These are phyloP conservation scores for Ascochyta fabae DNA, from an alignment of 2,329 filamentous ascomycete species.

Conservation along the genomic window DNA sequence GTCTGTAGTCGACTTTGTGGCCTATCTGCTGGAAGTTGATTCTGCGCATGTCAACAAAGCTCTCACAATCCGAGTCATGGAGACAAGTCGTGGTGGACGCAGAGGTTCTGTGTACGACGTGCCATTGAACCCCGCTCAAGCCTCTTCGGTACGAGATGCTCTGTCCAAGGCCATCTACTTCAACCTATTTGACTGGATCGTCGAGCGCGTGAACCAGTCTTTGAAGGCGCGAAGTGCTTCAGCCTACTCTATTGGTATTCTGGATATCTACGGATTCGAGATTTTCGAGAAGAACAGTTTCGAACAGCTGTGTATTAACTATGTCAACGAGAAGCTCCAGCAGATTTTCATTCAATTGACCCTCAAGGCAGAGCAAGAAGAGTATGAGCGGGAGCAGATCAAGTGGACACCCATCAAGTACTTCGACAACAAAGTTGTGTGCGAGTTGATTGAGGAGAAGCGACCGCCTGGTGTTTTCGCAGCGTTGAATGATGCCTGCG, in stretches of 20 bases:
- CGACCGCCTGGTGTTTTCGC: slow-evolving; percentile 92
- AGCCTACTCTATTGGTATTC: slow-evolving; percentile 88
- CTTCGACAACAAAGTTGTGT: slow-evolving; percentile 99
- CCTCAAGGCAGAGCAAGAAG: slow-evolving; percentile 94
- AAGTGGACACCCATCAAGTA: slow-evolving; percentile 99
- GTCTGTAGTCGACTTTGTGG: slow-evolving; percentile 92
- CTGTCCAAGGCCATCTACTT: slow-evolving; percentile 95
- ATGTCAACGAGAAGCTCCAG: slow-evolving; percentile 98
- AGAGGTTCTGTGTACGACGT: slow-evolving; percentile 73
- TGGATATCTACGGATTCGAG: slow-evolving; percentile 99
- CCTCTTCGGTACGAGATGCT: slow-evolving; percentile 84
- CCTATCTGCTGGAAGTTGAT: slow-evolving; percentile 90
- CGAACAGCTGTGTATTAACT: slow-evolving; percentile 99
- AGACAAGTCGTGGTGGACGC: slow-evolving; percentile 70
- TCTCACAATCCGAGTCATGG: slow-evolving; percentile 86
- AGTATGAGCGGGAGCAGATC: slow-evolving; percentile 94
- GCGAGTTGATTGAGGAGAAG: slow-evolving; percentile 92
- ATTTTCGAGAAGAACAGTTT: slow-evolving; percentile 99
- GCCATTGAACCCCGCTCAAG: slow-evolving; percentile 87
- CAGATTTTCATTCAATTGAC: slow-evolving; percentile 99
- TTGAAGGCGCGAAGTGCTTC: slow-evolving; percentile 78
- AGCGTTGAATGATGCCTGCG: slow-evolving; percentile 95
- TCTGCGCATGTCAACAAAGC: slow-evolving; percentile 80
- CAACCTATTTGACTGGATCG: slow-evolving; percentile 99
- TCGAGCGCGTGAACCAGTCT: slow-evolving; percentile 87